Evolutionary conservation across 768 basidiomycete genomes (phyloP).

Genomic region (Termitomyces sp.): DNA sequence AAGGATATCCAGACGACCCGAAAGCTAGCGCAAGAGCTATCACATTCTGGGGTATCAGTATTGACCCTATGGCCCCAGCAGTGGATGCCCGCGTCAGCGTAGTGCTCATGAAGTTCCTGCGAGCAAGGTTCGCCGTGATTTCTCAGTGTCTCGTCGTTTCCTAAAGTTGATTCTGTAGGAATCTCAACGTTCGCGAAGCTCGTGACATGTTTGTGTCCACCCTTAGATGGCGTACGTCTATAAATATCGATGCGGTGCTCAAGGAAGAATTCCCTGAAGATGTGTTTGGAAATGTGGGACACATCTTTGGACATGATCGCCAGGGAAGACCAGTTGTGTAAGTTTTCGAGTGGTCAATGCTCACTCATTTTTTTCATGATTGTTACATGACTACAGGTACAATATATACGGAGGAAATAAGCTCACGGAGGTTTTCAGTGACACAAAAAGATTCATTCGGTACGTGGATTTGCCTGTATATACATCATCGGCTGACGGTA

Average conservation of each 20-base stretch:
- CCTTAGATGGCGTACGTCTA: slow-evolving; percentile 65
- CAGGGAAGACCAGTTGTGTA: slow-evolving; percentile 65
- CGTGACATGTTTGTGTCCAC: slow-evolving; percentile 64
- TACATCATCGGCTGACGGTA: background rate
- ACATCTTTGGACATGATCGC: slow-evolving; percentile 66
- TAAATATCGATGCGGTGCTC: slow-evolving; percentile 53
- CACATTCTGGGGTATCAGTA: slow-evolving; percentile 64
- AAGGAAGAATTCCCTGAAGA: slow-evolving; percentile 60
- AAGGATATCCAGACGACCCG: slow-evolving; percentile 56
- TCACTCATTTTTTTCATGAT: background rate
- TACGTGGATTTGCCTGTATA: slow-evolving; percentile 20
- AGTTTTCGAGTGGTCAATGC: slow-evolving; percentile 16
- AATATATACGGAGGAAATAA: slow-evolving; percentile 74
- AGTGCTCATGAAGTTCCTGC: slow-evolving; percentile 75
- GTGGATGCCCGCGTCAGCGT: slow-evolving; percentile 66
- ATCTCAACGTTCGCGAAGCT: slow-evolving; percentile 49
- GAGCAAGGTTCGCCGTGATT: slow-evolving; percentile 50
- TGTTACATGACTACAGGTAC: slow-evolving; percentile 38
- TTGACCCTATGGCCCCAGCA: slow-evolving; percentile 49
- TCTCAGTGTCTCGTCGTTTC: background rate
- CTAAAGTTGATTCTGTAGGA: slow-evolving; percentile 24
- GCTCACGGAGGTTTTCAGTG: slow-evolving; percentile 70
- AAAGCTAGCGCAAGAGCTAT: slow-evolving; percentile 47
- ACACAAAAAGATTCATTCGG: slow-evolving; percentile 73
- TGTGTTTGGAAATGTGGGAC: slow-evolving; percentile 59